Base-by-base conservation (phyloP, 2,329 filamentous ascomycete species). In the Colletotrichum theobromicola region DNA sequence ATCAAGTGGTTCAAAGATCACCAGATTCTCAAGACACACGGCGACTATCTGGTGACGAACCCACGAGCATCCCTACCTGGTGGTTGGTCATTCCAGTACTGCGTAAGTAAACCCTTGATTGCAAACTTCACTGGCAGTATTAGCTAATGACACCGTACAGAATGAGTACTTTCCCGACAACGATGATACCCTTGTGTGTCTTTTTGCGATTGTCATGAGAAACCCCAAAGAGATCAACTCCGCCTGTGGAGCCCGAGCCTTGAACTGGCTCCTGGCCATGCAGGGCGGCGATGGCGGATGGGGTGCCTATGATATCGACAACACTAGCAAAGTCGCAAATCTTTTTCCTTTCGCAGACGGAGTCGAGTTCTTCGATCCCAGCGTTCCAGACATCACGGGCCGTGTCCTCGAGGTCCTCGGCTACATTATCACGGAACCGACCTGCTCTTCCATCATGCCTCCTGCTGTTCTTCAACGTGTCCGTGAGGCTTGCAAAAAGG, bases 91-190 rank as follows among this genome's bases (percentile, higher is more conserved):
- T 70, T 70, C 6, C 68, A 70, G 15, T 70, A 70, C 4, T 58
- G 61, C 5, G 68, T 70, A 35, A 50, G 68, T 16, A 15, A 28
- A 13, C 2, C 1, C n/a, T 7, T 24, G 13, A 37, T 7, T 2
- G 18, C 21, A n/a, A 4, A 26, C 3, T 4, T 13, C 3, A 21
- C 15, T 9, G 12, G 30, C 4, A 58, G 1, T 10, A 12, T 15
- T 2, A 46, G 2, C 50, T 65, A 46, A 70, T 5, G 2, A 18
- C 0, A 12, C 12, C 2, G 13, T 21, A 7, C 0, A 70, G 68
- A 70, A 70, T 18, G 68, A 70, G 24, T 70, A 65, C 16, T 70
- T 65, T 18, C 68, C 68, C 16, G 68, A 70, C 50, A 70, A 65
- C 61, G 68, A 70, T 8, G 68, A 70, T 26, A 70, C 68, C 32